These are phyloP conservation scores for Graphium sp. DNA, from an alignment of 2,329 filamentous ascomycete species.

Conservation along the genomic window DNA sequence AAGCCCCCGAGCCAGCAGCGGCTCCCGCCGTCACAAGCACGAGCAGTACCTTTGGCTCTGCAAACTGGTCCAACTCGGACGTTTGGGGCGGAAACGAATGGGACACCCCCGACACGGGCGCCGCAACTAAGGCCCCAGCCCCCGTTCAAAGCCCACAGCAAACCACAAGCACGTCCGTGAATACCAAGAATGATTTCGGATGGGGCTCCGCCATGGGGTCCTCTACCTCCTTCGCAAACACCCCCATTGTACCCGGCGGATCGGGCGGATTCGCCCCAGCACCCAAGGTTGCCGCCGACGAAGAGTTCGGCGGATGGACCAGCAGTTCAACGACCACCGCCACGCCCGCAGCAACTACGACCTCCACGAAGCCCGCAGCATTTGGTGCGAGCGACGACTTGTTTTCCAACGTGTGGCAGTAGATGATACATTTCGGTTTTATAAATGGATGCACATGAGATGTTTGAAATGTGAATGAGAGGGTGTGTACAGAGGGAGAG, in stretches of 20 bases:
- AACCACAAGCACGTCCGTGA: slow-evolving; percentile 23
- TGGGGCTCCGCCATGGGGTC: slow-evolving; percentile 26
- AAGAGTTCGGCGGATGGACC: slow-evolving; percentile 93
- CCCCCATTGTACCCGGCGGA: slow-evolving; percentile 43
- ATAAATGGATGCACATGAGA: neutral
- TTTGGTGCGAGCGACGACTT: slow-evolving; percentile 65
- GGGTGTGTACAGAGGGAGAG: neutral
- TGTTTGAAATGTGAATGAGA: neutral
- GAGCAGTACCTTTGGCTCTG: slow-evolving; percentile 16
- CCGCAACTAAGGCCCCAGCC: slow-evolving; percentile 40
- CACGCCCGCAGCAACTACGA: slow-evolving; percentile 20
- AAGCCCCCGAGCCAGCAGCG: slow-evolving; percentile 22
- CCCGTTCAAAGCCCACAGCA: too few species aligned
- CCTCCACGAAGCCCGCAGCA: slow-evolving; percentile 42
- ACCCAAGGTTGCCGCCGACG: slow-evolving; percentile 67
- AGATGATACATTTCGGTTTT: slow-evolving; percentile 6
- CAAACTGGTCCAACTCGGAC: slow-evolving; percentile 37
- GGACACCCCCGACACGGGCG: slow-evolving; percentile 40
- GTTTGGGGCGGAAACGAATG: slow-evolving; percentile 84
- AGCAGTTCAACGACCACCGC: slow-evolving; percentile 41
- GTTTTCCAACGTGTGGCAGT: slow-evolving; percentile 95
- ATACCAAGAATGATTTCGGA: slow-evolving; percentile 49
- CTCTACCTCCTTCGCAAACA: slow-evolving; percentile 32
- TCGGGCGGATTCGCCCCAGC: slow-evolving; percentile 47
- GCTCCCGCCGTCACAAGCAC: slow-evolving; percentile 17